Conservation (phyloP, 306 rosid species). For the Ormosia emarginata region DNA sequence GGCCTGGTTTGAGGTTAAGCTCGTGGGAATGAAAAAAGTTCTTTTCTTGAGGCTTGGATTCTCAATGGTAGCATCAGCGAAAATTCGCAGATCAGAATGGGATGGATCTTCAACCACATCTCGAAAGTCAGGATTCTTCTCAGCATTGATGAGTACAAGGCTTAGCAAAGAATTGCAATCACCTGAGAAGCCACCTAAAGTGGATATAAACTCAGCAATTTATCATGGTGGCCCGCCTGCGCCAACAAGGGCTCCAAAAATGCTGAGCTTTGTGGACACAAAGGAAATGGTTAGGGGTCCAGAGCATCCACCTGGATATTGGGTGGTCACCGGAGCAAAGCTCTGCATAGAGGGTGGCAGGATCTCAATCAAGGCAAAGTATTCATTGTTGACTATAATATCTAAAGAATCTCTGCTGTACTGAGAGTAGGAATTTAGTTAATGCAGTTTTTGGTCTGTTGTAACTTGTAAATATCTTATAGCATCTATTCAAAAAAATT, state of each 20-base stretch:
- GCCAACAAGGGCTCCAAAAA: conserved; percentile 59
- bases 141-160: conserved; percentile 70
- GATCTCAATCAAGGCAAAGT: conserved; percentile 75
- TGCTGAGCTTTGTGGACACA: conserved; percentile 66
- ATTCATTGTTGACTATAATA: conserved; percentile 72
- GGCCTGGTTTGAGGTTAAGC: conserved; percentile 83
- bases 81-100: conserved; percentile 80
- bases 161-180: conserved; percentile 54
- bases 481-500: conserved; percentile 14
- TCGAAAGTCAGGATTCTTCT: conserved; percentile 75
- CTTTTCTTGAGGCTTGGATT: conserved; percentile 82
- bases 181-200: conserved; percentile 49
- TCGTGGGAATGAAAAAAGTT: conserved; percentile 69
- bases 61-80: conserved; percentile 66
- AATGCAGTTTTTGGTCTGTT: conserved; percentile 6
- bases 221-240: conserved; percentile 75
- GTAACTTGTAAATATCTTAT: conserved; percentile 48
- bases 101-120: conserved; percentile 64
- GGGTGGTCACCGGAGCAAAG: conserved; percentile 94
- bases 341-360: conserved; percentile 61
- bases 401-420: conserved; percentile 49
- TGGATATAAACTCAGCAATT: conserved; percentile 74
- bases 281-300: conserved; percentile 83
- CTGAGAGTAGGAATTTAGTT: conserved; percentile 9
- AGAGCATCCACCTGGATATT: conserved; percentile 78